Percentiles rank a stretch among this genome's conserved stretches.
phyloP scores from a whole-genome alignment of 176 grass and related monocot species.

The Triticum turgidum region DNA sequence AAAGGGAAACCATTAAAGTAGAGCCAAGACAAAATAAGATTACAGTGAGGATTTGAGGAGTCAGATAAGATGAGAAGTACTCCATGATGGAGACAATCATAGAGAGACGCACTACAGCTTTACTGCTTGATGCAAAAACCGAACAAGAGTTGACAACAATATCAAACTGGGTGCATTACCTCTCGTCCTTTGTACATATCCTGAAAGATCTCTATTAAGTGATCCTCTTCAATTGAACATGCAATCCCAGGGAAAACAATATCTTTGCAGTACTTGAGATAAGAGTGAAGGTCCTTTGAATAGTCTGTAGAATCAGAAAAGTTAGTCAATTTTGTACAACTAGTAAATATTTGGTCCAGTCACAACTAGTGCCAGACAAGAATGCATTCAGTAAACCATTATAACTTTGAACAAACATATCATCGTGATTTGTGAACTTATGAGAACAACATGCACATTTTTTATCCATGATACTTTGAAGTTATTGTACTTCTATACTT shows the following conservation, averaged over 20 bases:
- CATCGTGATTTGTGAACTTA: not conserved
- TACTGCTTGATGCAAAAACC: not conserved
- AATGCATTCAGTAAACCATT: slow-evolving; percentile 5
- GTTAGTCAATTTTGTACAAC: not conserved
- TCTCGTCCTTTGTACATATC: slow-evolving; percentile 63
- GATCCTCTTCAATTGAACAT: slow-evolving; percentile 50
- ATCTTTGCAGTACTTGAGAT: slow-evolving; percentile 84
- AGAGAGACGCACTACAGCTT: not conserved
- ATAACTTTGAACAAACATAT: slow-evolving; percentile 9
- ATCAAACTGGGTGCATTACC: slow-evolving; percentile 38
- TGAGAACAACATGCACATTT: not conserved
- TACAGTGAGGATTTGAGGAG: not conserved
- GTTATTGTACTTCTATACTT: not conserved
- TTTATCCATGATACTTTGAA: not conserved
- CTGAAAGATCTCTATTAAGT: slow-evolving; percentile 58
- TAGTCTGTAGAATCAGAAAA: slow-evolving; percentile 54
- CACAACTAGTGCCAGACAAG: not conserved
- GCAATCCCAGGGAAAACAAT: slow-evolving; percentile 66
- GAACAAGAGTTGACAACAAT: not conserved
- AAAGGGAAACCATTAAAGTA: not conserved
- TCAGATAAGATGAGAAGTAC: slow-evolving; percentile 8
- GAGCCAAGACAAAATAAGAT: slow-evolving; percentile 6
- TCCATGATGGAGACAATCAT: not conserved
- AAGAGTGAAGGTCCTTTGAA: slow-evolving; percentile 64
- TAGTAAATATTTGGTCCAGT: not conserved